Conservation (phyloP, 2,329 filamentous ascomycete genomes). For the Lecanicillium sp. region DNA sequence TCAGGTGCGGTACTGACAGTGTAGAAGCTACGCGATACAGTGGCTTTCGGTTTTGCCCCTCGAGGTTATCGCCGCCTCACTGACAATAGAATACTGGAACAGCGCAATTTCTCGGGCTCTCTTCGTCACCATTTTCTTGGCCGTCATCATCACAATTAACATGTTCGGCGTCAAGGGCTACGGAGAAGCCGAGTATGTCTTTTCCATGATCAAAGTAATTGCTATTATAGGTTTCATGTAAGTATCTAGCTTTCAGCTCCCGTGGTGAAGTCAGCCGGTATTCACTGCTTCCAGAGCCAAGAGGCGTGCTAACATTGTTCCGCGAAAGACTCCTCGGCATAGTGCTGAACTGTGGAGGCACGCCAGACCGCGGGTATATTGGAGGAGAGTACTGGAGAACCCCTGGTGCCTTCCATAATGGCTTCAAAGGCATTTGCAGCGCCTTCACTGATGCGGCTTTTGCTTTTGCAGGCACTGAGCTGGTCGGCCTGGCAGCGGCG, state of each 20-base stretch:
- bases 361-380: slow-evolving; percentile 59
- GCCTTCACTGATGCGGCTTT: slow-evolving; percentile 64
- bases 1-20: not conserved
- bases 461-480: slow-evolving; percentile 59
- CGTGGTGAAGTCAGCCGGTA: no score
- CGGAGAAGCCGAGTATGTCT: slow-evolving; percentile 83
- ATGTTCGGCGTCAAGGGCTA: slow-evolving; percentile 83
- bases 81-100: slow-evolving; percentile 80
- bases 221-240: slow-evolving; percentile 85
- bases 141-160: slow-evolving; percentile 73
- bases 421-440: slow-evolving; percentile 66
- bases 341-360: slow-evolving; percentile 69
- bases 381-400: slow-evolving; percentile 63
- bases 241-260: slow-evolving; percentile 22
- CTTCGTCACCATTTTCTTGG: slow-evolving; percentile 77
- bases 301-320: no score
- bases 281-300: no score
- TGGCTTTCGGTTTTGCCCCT: slow-evolving; percentile 80
- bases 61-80: slow-evolving; percentile 79
- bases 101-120: slow-evolving; percentile 56
- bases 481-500: slow-evolving; percentile 61
- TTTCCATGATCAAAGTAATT: slow-evolving; percentile 77
- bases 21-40: slow-evolving; percentile 67
- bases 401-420: slow-evolving; percentile 71
- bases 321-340: slow-evolving; percentile 73